Conservation (phyloP, 805 yeast genomes). For the Scheffersomyces stipitis region DNA sequence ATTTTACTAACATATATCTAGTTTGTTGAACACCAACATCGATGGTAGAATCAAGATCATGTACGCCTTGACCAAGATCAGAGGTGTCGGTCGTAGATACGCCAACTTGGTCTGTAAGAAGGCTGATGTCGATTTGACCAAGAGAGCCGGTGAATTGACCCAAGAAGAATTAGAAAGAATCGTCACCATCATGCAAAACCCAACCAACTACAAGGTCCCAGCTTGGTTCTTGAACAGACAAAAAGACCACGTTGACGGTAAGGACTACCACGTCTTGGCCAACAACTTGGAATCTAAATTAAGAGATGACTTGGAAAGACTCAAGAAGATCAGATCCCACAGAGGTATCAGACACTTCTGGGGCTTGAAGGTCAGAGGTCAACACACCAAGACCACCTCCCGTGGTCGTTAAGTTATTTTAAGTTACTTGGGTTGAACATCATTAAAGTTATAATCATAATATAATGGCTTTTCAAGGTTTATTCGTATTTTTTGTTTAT, state of each 20-base stretch:
- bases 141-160: conserved; percentile 99
- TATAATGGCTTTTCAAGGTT: conserved; percentile 7
- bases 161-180: conserved; percentile 99
- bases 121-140: conserved; percentile 97
- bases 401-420: conserved; percentile 60
- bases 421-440: conserved; percentile 10
- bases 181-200: conserved; percentile 99
- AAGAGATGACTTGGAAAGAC: conserved; percentile 99
- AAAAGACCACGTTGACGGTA: conserved; percentile 97
- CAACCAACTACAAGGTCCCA: conserved; percentile 98
- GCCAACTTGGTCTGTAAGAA: conserved; percentile 99
- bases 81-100: conserved; percentile 99
- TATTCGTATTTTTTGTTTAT: conserved; percentile 1
- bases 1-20: conserved; percentile 37
- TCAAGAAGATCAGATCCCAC: conserved; percentile 99
- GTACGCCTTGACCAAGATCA: conserved; percentile 99
- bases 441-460: conserved; percentile 3
- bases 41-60: conserved; percentile 99
- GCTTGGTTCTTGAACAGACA: conserved; percentile 99
- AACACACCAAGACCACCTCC: conserved; percentile 99
- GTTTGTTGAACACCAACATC: conserved; percentile 99
- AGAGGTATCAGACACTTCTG: conserved; percentile 99
- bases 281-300: conserved; percentile 98
- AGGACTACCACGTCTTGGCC: conserved; percentile 98
- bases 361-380: conserved; percentile 99